Percentiles rank a stretch among this genome's conserved stretches.
Conservation (phyloP, 2,329 filamentous ascomycete species). For the Beauveria rudraprayagi region DNA sequence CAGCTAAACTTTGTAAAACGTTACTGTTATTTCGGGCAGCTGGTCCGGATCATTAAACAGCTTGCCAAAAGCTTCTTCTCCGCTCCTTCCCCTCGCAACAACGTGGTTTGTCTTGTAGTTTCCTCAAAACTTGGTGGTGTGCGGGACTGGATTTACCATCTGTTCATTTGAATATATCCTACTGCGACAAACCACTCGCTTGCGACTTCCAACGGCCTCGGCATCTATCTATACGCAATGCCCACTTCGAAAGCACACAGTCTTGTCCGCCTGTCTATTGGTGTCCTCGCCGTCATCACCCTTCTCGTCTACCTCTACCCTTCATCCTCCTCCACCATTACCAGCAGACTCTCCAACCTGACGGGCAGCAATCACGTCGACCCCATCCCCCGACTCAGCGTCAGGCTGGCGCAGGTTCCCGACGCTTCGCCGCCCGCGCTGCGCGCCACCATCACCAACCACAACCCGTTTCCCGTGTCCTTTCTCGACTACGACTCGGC, state of each 20-base stretch:
- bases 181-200: not conserved
- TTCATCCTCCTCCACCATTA: not conserved
- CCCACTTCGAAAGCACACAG: not conserved
- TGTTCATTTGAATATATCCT: not conserved
- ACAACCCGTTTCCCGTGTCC: slow-evolving; percentile 25
- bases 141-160: not conserved
- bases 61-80: not conserved
- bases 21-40: not conserved
- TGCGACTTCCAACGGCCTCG: no score
- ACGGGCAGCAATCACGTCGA: not conserved
- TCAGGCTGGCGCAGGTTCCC: slow-evolving; percentile 24
- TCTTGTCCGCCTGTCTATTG: not conserved
- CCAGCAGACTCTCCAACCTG: not conserved
- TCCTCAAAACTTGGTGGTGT: not conserved
- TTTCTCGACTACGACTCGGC: slow-evolving; percentile 32
- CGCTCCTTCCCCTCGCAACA: not conserved
- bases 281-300: not conserved
- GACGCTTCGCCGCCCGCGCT: slow-evolving; percentile 26
- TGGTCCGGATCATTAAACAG: not conserved
- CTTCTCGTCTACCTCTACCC: not conserved
- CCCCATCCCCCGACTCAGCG: slow-evolving; percentile 20
- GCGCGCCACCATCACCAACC: slow-evolving; percentile 29
- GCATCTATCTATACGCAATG: not conserved
- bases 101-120: not conserved
- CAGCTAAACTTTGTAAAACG: not conserved